These are phyloP conservation scores for Coemansia interrupta DNA, from an alignment of 192 early-diverging fungal species.

Conservation along the genomic window DNA sequence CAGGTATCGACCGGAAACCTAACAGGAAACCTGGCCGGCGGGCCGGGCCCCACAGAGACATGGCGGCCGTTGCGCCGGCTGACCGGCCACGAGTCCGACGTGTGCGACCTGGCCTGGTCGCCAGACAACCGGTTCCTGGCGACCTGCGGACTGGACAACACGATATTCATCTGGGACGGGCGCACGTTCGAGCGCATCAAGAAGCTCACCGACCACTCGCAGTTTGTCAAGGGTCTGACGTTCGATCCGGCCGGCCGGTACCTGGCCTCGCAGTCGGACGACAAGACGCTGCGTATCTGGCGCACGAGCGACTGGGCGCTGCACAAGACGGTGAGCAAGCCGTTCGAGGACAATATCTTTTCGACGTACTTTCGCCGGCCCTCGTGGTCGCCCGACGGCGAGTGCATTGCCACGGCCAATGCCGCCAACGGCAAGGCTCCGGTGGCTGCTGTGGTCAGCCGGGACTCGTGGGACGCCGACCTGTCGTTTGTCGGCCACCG, in stretches of 20 bases:
- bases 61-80: slow-evolving; percentile 74
- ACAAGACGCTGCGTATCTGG: slow-evolving; percentile 84
- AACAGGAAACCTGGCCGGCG: slow-evolving; percentile 9
- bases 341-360: slow-evolving; percentile 72
- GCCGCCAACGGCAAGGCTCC: slow-evolving; percentile 76
- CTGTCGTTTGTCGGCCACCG: slow-evolving; percentile 85
- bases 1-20: slow-evolving; percentile 16
- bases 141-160: slow-evolving; percentile 83
- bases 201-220: slow-evolving; percentile 66
- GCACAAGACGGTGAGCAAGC: slow-evolving; percentile 69
- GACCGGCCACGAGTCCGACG: slow-evolving; percentile 85
- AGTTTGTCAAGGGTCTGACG: slow-evolving; percentile 94
- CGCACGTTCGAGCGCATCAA: slow-evolving; percentile 68
- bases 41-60: slow-evolving; percentile 45
- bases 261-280: slow-evolving; percentile 90
- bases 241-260: slow-evolving; percentile 96
- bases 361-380: slow-evolving; percentile 87
- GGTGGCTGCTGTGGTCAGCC: slow-evolving; percentile 73
- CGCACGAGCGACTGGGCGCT: slow-evolving; percentile 80
- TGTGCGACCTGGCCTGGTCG: slow-evolving; percentile 91
- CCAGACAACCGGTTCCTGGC: slow-evolving; percentile 80
- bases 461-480: slow-evolving; percentile 75
- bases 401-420: slow-evolving; percentile 84
- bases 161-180: slow-evolving; percentile 83
- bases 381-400: slow-evolving; percentile 97